phyloP scores from a whole-genome alignment of 106 monocot species.

The Dioscorea alata region DNA sequence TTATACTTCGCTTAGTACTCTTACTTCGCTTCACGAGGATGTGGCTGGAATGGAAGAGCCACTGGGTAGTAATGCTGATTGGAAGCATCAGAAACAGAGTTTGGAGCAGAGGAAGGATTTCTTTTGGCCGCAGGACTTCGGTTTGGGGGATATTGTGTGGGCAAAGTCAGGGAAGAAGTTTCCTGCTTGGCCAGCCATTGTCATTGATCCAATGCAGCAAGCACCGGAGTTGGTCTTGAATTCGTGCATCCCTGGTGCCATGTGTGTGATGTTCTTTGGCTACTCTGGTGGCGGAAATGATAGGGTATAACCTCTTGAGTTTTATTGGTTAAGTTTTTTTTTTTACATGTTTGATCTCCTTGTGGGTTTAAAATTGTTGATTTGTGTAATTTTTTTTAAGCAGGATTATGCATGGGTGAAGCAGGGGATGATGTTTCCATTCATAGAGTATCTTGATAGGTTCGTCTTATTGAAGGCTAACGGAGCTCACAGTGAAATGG shows the following conservation, averaged over 20 bases:
- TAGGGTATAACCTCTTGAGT: constrained; percentile 38
- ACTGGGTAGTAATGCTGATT: background rate
- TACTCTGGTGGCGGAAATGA: constrained; percentile 54
- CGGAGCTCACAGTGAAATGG: background rate
- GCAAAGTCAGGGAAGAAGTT: constrained; percentile 68
- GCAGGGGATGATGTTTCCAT: constrained; percentile 84
- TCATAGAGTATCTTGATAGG: constrained; percentile 87
- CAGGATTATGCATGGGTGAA: constrained; percentile 98
- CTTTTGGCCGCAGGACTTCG: constrained; percentile 56
- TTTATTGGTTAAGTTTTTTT: constrained; percentile 1
- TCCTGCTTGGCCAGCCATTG: constrained; percentile 84
- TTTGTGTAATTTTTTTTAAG: background rate
- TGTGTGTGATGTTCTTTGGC: constrained; percentile 92
- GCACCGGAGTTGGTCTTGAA: constrained; percentile 62
- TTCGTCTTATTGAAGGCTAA: constrained; percentile 2
- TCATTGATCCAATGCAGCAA: constrained; percentile 72
- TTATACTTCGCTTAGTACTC: constrained; percentile 24
- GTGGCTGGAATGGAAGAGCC: background rate
- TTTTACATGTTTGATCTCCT: background rate
- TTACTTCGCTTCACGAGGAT: constrained; percentile 23
- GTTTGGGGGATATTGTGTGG: constrained; percentile 80
- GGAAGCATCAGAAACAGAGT: constrained; percentile 12
- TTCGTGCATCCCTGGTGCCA: constrained; percentile 56
- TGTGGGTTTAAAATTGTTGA: background rate
- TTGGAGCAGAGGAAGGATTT: constrained; percentile 28